phyloP scores from a whole-genome alignment of 169 alveolate genomes.

The Plasmodium gallinaceum region DNA sequence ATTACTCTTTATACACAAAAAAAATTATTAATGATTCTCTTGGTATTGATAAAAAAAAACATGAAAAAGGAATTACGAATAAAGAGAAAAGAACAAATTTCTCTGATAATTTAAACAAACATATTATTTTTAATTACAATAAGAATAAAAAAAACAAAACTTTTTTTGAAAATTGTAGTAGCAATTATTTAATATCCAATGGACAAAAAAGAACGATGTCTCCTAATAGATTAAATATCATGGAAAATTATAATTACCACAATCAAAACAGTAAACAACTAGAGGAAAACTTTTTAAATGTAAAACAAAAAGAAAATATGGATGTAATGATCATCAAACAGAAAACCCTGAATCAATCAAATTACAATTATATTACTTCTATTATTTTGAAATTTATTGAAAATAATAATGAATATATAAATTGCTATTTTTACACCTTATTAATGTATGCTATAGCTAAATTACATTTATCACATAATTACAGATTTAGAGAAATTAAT shows the following conservation, averaged over 20 bases:
- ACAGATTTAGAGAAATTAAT: constrained; percentile 60
- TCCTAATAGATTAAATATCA: not conserved
- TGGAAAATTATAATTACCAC: not conserved
- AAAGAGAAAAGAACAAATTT: not conserved
- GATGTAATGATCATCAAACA: not conserved
- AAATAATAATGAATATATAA: not conserved
- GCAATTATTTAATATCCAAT: not conserved
- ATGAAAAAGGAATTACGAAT: not conserved
- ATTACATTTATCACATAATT: constrained; percentile 30
- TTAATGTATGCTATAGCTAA: constrained; percentile 30
- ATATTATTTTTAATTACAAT: not conserved
- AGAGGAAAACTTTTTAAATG: not conserved
- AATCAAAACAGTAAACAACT: not conserved
- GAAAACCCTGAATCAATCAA: not conserved
- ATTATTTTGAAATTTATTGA: constrained; percentile 15
- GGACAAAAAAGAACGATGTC: not conserved
- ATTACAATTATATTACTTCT: constrained; percentile 6
- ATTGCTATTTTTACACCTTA: constrained; percentile 51
- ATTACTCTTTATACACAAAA: constrained; percentile 4
- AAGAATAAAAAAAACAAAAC: not conserved
- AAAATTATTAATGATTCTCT: not conserved
- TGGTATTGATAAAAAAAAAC: not conserved
- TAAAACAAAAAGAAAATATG: too few species aligned
- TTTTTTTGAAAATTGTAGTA: not conserved
- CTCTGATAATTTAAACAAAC: not conserved